phyloP scores from a whole-genome alignment of 306 rosid genomes.

The Dryas octopetala region DNA sequence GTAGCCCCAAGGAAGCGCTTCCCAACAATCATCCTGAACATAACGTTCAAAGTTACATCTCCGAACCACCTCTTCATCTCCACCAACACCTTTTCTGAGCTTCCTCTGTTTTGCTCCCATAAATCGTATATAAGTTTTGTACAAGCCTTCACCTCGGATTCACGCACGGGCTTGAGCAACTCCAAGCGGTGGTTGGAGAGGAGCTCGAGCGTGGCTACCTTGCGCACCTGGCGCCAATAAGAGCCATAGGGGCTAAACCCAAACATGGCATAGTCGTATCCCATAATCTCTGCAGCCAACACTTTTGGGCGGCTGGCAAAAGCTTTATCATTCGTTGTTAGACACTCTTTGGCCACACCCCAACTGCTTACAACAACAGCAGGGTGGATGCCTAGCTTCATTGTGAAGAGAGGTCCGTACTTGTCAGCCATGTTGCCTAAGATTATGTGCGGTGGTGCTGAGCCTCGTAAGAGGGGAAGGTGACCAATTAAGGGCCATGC shows the following conservation, averaged over 20 bases:
- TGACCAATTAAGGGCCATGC: conserved; percentile 49
- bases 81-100: background rate
- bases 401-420: conserved; percentile 28
- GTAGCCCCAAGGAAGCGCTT: background rate
- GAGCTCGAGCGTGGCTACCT: conserved; percentile 11
- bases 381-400: conserved; percentile 11
- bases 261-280: conserved; percentile 37
- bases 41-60: conserved; percentile 11
- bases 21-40: conserved; percentile 21
- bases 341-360: conserved; percentile 19
- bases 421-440: conserved; percentile 20
- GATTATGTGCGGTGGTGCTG: conserved; percentile 14
- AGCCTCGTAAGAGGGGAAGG: conserved; percentile 25
- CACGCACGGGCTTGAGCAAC: conserved; percentile 6
- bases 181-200: conserved; percentile 23
- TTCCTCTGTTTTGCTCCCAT: background rate
- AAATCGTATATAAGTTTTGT: background rate
- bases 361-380: conserved; percentile 15
- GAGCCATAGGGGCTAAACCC: conserved; percentile 22
- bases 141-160: conserved; percentile 2
- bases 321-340: conserved; percentile 25
- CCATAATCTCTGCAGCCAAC: conserved; percentile 11
- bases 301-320: conserved; percentile 25
- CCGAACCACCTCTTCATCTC: conserved; percentile 13
- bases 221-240: conserved; percentile 36